phyloP scores from a whole-genome alignment of 1,284 basidiomycete species.

The Spongispora temasekensis region DNA sequence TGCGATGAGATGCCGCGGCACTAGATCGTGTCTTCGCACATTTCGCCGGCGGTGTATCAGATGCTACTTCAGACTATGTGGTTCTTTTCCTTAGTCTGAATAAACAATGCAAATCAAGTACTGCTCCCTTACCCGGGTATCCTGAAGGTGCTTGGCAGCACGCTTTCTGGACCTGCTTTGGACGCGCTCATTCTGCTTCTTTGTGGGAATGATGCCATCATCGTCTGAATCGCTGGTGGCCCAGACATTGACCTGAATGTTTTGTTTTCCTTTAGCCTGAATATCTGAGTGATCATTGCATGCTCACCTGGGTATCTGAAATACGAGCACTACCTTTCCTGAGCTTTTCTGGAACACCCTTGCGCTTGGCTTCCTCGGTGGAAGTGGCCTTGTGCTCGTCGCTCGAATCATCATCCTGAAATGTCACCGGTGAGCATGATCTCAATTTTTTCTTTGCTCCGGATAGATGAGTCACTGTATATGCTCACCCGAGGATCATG shows the following conservation, averaged over 20 bases:
- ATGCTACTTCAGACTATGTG: not conserved
- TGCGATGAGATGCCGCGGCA: not conserved
- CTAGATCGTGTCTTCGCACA: not conserved
- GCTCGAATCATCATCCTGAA: not conserved
- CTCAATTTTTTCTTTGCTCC: not conserved
- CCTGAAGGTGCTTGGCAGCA: not conserved
- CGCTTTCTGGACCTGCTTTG: not conserved
- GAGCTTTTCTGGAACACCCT: not conserved
- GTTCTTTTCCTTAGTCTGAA: not conserved
- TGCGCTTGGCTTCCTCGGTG: not conserved
- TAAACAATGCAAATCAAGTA: not conserved
- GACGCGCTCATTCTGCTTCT: not conserved
- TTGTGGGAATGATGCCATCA: not conserved
- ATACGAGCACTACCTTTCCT: not conserved
- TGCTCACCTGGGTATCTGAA: not conserved
- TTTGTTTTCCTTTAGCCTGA: not conserved
- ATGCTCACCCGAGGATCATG: not conserved
- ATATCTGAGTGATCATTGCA: not conserved
- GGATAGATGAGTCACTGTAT: not conserved
- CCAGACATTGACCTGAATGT: not conserved
- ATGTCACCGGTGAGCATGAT: not conserved
- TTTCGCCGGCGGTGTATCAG: not conserved
- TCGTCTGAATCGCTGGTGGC: not conserved
- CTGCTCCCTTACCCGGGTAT: not conserved
- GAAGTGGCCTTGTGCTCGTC: not conserved